Conservation (phyloP, 306 rosid species). For the Urtica urens region DNA sequence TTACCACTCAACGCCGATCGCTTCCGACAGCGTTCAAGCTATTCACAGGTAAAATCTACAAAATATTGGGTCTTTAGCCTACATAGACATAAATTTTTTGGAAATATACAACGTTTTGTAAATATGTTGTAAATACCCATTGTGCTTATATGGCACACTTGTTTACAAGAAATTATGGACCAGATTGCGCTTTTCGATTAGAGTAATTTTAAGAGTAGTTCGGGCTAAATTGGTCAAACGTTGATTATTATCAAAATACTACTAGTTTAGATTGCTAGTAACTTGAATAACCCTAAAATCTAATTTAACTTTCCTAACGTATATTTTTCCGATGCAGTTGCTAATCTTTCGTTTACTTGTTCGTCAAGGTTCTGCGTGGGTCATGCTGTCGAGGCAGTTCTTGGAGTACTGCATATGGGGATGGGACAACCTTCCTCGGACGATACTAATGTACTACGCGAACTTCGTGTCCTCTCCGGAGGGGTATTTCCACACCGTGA, state of each 20-base stretch:
- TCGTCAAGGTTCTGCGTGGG: slow-evolving; percentile 86
- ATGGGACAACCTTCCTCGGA: slow-evolving; percentile 93
- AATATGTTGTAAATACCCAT: too few species aligned
- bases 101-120: too few species aligned
- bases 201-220: not conserved
- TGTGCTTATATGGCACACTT: too few species aligned
- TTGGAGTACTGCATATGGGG: slow-evolving; percentile 93
- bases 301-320: too few species aligned
- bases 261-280: too few species aligned
- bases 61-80: too few species aligned
- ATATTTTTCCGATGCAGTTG: too few species aligned
- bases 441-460: slow-evolving; percentile 76
- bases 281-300: too few species aligned
- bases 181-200: not conserved
- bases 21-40: slow-evolving; percentile 76
- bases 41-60: slow-evolving; percentile 84
- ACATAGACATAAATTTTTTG: too few species aligned
- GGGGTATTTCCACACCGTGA: slow-evolving; percentile 84
- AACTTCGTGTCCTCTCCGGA: slow-evolving; percentile 88
- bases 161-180: too few species aligned
- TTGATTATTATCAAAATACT: too few species aligned
- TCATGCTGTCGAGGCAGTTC: slow-evolving; percentile 66
- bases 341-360: not conserved
- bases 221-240: too few species aligned
- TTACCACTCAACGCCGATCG: slow-evolving; percentile 73